Conservation (phyloP, 345 rosid genomes). For the Citrus glauca region DNA sequence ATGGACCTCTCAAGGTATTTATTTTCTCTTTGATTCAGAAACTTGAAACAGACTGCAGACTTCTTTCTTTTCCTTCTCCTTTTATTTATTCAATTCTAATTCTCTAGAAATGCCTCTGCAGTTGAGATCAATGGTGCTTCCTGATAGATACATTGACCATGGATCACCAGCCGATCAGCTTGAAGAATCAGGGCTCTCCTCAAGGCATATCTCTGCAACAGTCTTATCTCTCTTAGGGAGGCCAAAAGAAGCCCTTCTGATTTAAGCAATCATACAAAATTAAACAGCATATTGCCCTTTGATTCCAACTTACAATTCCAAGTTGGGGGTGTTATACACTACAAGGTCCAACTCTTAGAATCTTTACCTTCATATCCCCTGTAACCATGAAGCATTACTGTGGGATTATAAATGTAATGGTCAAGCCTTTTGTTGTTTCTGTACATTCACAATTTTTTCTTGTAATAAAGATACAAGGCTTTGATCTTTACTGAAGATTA, state of each 20-base stretch:
- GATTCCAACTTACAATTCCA: background rate
- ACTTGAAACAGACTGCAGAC: constrained; percentile 1
- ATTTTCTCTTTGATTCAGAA: background rate
- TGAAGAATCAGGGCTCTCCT: constrained; percentile 59
- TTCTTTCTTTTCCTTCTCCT: background rate
- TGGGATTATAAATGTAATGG: background rate
- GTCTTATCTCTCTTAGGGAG: constrained; percentile 57
- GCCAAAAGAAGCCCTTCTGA: constrained; percentile 49
- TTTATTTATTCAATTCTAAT: constrained; percentile 1
- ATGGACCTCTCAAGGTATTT: constrained; percentile 70
- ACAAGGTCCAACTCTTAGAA: background rate
- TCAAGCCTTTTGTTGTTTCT: background rate
- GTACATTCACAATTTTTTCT: background rate
- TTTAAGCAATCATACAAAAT: constrained; percentile 24
- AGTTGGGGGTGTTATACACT: background rate
- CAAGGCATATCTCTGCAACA: constrained; percentile 57
- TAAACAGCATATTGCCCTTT: constrained; percentile 1
- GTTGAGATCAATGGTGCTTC: constrained; percentile 69
- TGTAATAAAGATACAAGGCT: background rate
- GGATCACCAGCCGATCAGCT: constrained; percentile 58
- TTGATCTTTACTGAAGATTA: background rate
- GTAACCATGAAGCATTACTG: background rate
- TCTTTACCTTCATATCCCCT: background rate
- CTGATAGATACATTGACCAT: constrained; percentile 70
- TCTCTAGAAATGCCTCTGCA: constrained; percentile 22